Evolutionary conservation across 1,284 basidiomycete genomes (phyloP), one percentile per base, ranked within the genome.

Genomic region (Cryptococcus sp.): DNA sequence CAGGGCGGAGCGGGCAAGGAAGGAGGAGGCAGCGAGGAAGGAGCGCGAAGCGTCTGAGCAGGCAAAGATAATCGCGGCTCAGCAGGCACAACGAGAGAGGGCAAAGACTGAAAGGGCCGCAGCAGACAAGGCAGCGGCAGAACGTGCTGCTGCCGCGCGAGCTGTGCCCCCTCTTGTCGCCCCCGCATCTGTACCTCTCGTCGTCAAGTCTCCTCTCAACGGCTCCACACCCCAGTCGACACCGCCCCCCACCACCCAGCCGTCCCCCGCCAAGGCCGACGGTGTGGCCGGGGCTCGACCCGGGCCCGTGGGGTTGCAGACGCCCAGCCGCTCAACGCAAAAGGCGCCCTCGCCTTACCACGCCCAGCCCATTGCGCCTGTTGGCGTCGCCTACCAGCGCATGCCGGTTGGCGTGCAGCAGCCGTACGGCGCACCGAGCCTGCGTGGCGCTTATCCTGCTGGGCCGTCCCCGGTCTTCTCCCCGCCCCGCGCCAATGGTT

Each of bases 251-350:
- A 95, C 78, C 93, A 95, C 78, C 93, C 92, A 23, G 90, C 92
- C 39, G 93, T 97, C 81, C 90, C 94, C 76, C 93, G 46, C 66
- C 62, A 66, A 66, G 44, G 50, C 58, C 79, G 92, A 33, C 9
- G 91, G 46, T 88, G 91, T n/a, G n/a, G n/a, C n/a, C n/a, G n/a
- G n/a, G n/a, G n/a, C 62, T 93, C 91, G 1, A 91, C 94, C 46
- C 91, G 37, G 47, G 33, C 52, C 56, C 46, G 43, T 56, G 18
- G 36, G 28, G 16, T 33, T 9, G 28, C 28, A 33, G 28, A 50
- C 46, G 15, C 46, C 57, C 40, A 55, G 52, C 36, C 53, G 63
- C 35, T 53, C 64, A 11, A 37, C 36, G 37, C 68, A 71, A 46
- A 70, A 71, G 61, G 69, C 66, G 2, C 68, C 72, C 39, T 69